Evolutionary conservation across 2,329 filamentous ascomycete genomes (phyloP).

Genomic region (Aspergillus latus): DNA sequence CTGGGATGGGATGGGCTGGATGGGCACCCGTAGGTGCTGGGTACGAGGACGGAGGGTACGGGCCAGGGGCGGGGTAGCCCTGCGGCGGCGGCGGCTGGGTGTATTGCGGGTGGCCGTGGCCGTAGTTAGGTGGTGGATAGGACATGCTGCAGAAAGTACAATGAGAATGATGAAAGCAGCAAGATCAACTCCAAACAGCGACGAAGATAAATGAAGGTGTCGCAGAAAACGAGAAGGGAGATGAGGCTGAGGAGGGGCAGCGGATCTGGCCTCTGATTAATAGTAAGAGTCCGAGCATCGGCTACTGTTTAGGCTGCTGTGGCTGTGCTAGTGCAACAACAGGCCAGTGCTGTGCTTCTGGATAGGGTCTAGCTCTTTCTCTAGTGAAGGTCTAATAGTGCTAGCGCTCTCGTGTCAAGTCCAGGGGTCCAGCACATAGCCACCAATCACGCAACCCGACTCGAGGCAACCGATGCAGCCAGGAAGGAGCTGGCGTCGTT

Average conservation of each 20-base stretch:
- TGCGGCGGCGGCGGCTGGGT: slow-evolving; percentile 13
- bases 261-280: background rate
- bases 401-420: no score
- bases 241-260: slow-evolving; percentile 1
- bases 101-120: slow-evolving; percentile 5
- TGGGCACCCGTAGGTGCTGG: background rate
- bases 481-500: background rate
- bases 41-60: slow-evolving; percentile 11
- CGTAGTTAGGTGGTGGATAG: slow-evolving; percentile 8
- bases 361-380: no score
- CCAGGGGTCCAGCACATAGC: background rate
- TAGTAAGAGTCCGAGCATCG: background rate
- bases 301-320: background rate
- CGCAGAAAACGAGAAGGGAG: background rate
- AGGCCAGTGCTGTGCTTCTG: no score
- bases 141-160: slow-evolving; percentile 7
- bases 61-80: slow-evolving; percentile 9
- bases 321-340: background rate
- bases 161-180: background rate
- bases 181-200: background rate
- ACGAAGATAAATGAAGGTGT: background rate
- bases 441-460: background rate
- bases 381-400: no score
- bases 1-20: background rate
- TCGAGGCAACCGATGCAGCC: background rate